Conservation (phyloP, 2,329 filamentous ascomycete species). For the Penicillium griseofulvum region DNA sequence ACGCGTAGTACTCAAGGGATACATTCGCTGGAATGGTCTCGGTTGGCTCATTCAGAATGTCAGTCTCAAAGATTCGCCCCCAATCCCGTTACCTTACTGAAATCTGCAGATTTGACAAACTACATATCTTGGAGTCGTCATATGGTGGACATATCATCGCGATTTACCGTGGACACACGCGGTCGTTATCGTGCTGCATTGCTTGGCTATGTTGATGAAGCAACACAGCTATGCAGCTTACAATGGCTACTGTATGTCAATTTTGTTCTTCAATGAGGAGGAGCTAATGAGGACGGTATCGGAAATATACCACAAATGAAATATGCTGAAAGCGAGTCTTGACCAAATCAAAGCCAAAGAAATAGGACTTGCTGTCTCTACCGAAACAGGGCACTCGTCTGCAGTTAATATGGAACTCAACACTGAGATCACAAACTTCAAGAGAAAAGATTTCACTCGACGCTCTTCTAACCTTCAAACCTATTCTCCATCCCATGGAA, state of each 20-base stretch:
- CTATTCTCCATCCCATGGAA: conserved; percentile 22
- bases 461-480: conserved; percentile 27
- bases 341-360: background rate
- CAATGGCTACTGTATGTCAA: conserved; percentile 61
- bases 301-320: conserved; percentile 54
- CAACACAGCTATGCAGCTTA: conserved; percentile 71
- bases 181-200: conserved; percentile 69
- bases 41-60: conserved; percentile 74
- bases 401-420: background rate
- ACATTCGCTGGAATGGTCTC: conserved; percentile 63
- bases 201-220: conserved; percentile 77
- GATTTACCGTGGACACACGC: conserved; percentile 84
- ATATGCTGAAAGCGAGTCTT: conserved; percentile 22
- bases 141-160: conserved; percentile 65
- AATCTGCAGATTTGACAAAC: conserved; percentile 64
- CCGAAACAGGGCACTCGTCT: background rate
- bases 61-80: conserved; percentile 21
- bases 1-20: conserved; percentile 56
- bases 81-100: background rate
- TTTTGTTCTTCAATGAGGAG: background rate
- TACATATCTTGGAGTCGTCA: conserved; percentile 59
- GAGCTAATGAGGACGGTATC: conserved; percentile 45
- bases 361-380: background rate
- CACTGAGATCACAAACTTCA: conserved; percentile 9
- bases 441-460: conserved; percentile 43